Base-by-base conservation (phyloP, 2,329 filamentous ascomycete species). In the Botrytis byssoidea region DNA sequence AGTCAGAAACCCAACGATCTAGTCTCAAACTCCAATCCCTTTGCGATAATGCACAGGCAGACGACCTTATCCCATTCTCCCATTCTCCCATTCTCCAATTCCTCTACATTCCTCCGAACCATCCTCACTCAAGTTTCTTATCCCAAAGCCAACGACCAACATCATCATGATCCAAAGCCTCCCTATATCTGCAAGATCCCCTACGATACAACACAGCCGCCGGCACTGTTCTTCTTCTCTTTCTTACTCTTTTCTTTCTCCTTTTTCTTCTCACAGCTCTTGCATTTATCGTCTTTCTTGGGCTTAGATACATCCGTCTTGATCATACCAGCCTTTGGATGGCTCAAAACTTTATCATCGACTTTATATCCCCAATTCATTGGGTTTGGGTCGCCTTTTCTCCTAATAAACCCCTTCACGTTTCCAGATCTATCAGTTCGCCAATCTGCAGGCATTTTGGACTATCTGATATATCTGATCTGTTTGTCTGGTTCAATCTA, bases 331-430 rank as follows among this genome's bases (percentile, higher is more conserved):
- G 64, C 51, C 4, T 57, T 66, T 25, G 48, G 61, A 29, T 72
- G 70, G n/a, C 44, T n/a, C 37, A 72, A 57, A 20, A 66, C 59
- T 0, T 59, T 22, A 5, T 59, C n/a, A 4, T 72, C 46, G 12
- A 67, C 48, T 6, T 42, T 25, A 6, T 40, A 40, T 18, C 18
- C 70, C 70, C 61, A 72, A 20, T 72, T 72, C 32, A n/a, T 4
- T 20, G 48, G 70, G 42, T 67, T 72, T 2, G 14, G 12, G 18
- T 59, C 70, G 9, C 70, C 48, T 25, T 67, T 72, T 42, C 70
- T 66, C 29, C 70, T 55, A 20, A 60, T 22, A 0, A 67, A 29
- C 4, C 70, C 70, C 18, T 59, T 67, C 4, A 72, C 48, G 12
- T 59, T 67, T 29, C 29, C 57, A 8, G 46, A 59, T 16, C 46